Percentiles rank a stretch among this genome's conserved stretches.
Evolutionary conservation across 2,329 filamentous ascomycete genomes (phyloP).

Genomic region (Epichloe elymi): DNA sequence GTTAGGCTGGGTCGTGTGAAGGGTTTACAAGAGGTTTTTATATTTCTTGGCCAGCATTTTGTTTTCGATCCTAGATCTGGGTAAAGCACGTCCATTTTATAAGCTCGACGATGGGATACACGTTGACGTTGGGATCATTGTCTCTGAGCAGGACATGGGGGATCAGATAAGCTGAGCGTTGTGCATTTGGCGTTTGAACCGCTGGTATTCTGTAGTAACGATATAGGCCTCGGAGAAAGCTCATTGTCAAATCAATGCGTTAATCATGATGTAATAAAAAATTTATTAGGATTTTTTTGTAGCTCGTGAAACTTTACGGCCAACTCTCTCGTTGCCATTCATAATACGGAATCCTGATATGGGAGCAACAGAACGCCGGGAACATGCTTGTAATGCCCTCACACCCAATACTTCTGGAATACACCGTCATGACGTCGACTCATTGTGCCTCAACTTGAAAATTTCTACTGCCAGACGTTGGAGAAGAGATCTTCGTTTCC

Average conservation of each 20-base stretch:
- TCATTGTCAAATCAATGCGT: not conserved
- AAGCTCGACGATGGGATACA: not conserved
- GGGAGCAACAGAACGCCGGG: conserved; percentile 17
- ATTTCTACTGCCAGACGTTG: conserved; percentile 74
- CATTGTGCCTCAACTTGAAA: not conserved
- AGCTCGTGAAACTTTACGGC: conserved; percentile 1
- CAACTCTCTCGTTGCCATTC: conserved; percentile 12
- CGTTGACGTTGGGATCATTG: not conserved
- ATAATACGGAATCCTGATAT: conserved; percentile 19
- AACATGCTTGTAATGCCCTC: conserved; percentile 14
- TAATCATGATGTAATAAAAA: too few relatives aligned
- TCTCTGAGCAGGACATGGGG: not conserved
- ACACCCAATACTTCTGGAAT: conserved; percentile 6
- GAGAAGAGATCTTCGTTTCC: conserved; percentile 80
- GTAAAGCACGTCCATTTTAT: not conserved
- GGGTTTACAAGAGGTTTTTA: not conserved
- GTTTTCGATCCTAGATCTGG: not conserved
- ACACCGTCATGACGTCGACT: not conserved
- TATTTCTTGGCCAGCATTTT: not conserved
- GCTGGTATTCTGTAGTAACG: not conserved
- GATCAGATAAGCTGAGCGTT: not conserved
- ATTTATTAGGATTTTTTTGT: not conserved
- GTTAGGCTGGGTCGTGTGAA: not conserved
- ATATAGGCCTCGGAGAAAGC: not conserved
- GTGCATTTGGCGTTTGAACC: not conserved